Base-by-base conservation (phyloP, 768 basidiomycete genomes). In the Rhodotorula paludigena region DNA sequence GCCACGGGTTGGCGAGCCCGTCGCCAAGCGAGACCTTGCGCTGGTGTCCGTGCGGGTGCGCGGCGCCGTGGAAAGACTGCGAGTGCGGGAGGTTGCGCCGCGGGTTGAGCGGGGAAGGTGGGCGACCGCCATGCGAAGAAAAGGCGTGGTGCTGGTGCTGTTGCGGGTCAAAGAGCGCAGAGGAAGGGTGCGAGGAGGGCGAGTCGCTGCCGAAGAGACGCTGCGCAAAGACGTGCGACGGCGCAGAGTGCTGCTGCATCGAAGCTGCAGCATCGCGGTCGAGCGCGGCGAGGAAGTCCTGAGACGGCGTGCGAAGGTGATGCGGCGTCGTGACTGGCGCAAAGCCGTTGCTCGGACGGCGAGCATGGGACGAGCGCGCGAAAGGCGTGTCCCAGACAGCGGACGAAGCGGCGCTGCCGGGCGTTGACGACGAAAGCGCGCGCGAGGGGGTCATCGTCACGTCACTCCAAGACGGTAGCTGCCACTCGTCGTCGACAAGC, bases 361-460 rank as follows among this genome's bases (percentile, higher is more conserved):
- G 56, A 0, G 44, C 47, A 9, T 62, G 61, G 28, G 57, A 36
- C 30, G 36, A 42, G 20, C 41, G 54, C n/a, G 20, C 35, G 45
- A 59, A 68, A 4, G 65, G 62, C 54, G 65, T 55, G 33, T 66
- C 64, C 58, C 57, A 67, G 21, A 48, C 33, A 1, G 39, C 35
- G 39, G 56, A 53, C 41, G 41, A 38, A 12, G 33, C 32, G 6
- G 39, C 15, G 20, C 21, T 33, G 25, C 49, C 64, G 9, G 53
- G 53, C 25, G 61, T 62, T 5, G 41, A 11, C 14, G 32, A 35
- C 30, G 53, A 32, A 39, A 63, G 52, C 25, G 55, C 57, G 15
- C 69, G 51, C 20, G 70, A 71, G 16, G 70, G 70, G n/a, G 65
- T 67, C 60, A 60, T 60, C 28, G 58, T 64, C 25, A 67, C 51